Conservation (phyloP, 495 filamentous ascomycete species). For the Oidiodendron maius region DNA sequence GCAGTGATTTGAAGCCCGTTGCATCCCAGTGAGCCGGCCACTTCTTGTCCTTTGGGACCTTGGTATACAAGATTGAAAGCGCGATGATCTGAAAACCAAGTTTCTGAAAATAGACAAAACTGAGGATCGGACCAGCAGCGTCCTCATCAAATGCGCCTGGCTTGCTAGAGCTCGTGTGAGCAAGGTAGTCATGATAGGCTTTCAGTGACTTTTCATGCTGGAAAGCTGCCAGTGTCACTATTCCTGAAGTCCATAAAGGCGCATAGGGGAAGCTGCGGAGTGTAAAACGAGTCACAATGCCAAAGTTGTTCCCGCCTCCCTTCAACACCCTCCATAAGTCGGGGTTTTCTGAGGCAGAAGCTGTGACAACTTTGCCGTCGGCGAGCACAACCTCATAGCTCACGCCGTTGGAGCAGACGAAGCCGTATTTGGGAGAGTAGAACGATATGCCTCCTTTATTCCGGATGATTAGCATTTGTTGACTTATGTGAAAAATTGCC, state of each 20-base stretch:
- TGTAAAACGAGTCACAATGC: conserved; percentile 46
- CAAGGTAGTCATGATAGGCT: not conserved
- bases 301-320: conserved; percentile 47
- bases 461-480: not conserved
- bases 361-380: conserved; percentile 39
- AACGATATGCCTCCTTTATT: conserved; percentile 28
- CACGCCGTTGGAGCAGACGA: conserved; percentile 37
- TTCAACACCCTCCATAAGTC: conserved; percentile 50
- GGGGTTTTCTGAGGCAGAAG: conserved; percentile 29
- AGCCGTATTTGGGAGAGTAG: conserved; percentile 32
- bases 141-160: not conserved
- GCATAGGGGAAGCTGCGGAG: conserved; percentile 2
- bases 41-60: not conserved
- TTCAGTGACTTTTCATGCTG: not conserved
- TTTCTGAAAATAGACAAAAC: not conserved
- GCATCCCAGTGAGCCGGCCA: not conserved
- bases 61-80: not conserved
- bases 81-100: not conserved
- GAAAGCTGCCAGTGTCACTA: not conserved
- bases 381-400: conserved; percentile 45
- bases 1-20: not conserved
- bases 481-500: not conserved
- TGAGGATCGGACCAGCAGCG: not conserved
- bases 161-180: not conserved
- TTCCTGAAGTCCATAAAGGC: not conserved